Conservation (phyloP, 1,284 basidiomycete genomes). For the Rhodotorula sp. region DNA sequence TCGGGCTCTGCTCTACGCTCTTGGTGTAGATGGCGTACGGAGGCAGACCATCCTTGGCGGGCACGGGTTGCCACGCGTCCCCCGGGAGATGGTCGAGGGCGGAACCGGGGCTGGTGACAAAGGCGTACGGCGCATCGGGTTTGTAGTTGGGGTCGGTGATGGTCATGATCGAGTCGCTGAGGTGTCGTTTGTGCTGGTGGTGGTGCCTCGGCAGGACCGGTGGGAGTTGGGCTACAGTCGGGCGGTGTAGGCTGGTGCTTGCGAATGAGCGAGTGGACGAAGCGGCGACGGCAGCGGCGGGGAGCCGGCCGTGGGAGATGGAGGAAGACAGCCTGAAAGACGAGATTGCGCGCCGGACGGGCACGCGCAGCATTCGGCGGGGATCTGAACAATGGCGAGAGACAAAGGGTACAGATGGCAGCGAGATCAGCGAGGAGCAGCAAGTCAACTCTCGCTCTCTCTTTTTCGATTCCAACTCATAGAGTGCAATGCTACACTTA, state of each 20-base stretch:
- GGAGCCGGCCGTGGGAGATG: neutral
- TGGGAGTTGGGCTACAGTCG: neutral
- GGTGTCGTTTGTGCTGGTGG: neutral
- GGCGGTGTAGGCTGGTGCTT: neutral
- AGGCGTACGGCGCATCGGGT: constrained; percentile 31
- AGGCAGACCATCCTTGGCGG: constrained; percentile 14
- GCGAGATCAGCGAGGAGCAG: too few species aligned
- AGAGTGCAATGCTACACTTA: too few species aligned
- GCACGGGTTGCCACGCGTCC: neutral
- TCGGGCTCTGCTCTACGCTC: constrained; percentile 69
- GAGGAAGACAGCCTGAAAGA: neutral
- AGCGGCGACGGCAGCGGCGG: neutral
- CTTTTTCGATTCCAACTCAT: too few species aligned
- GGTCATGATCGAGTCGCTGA: constrained; percentile 13
- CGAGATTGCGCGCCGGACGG: neutral
- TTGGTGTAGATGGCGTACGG: constrained; percentile 59
- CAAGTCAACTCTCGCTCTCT: too few species aligned
- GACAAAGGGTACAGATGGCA: neutral
- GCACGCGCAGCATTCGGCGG: constrained; percentile 5
- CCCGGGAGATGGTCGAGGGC: constrained; percentile 23
- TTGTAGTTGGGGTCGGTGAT: constrained; percentile 19
- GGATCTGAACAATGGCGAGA: neutral
- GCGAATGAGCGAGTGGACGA: neutral
- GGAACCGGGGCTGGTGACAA: constrained; percentile 13
- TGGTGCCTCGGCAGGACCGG: neutral